phyloP scores from a whole-genome alignment of 2,329 filamentous ascomycete species.

The Ceratocystis destructans region DNA sequence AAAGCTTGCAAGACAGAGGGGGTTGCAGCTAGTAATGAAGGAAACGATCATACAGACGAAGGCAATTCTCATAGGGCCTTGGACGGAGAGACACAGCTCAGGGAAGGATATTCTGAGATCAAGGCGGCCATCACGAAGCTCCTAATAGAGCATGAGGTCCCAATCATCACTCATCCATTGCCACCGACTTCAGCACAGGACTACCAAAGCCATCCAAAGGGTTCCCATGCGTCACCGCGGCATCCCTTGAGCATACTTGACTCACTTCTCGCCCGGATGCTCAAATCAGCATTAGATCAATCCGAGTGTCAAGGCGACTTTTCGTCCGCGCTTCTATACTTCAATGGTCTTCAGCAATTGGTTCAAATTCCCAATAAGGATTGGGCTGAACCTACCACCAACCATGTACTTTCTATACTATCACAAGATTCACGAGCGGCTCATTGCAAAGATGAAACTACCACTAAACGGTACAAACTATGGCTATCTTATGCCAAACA shows the following conservation, averaged over 20 bases:
- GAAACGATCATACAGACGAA: conserved; percentile 20
- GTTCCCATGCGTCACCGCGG: background rate
- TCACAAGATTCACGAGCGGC: conserved; percentile 56
- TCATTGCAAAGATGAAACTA: conserved; percentile 54
- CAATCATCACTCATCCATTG: conserved; percentile 24
- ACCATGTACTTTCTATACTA: conserved; percentile 60
- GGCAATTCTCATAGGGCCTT: background rate
- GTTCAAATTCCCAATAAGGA: conserved; percentile 47
- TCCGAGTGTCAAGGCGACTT: conserved; percentile 71
- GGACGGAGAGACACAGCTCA: conserved; percentile 43
- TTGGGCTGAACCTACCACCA: conserved; percentile 53
- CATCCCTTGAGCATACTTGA: conserved; percentile 22
- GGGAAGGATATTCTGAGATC: conserved; percentile 68
- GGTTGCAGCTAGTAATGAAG: conserved; percentile 33
- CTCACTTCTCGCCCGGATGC: conserved; percentile 53
- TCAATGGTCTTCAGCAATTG: conserved; percentile 66
- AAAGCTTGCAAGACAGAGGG: background rate
- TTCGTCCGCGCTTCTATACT: conserved; percentile 71
- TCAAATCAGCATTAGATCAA: conserved; percentile 61
- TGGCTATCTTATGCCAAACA: conserved; percentile 77
- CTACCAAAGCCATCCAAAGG: too few relatives aligned
- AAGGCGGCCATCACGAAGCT: conserved; percentile 69
- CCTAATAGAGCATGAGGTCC: conserved; percentile 70
- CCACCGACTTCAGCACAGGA: background rate
- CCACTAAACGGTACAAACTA: conserved; percentile 64